Percentiles rank a stretch among this genome's conserved stretches.
phyloP scores from a whole-genome alignment of 192 early-diverging fungal species.

The Podila epicladia region DNA sequence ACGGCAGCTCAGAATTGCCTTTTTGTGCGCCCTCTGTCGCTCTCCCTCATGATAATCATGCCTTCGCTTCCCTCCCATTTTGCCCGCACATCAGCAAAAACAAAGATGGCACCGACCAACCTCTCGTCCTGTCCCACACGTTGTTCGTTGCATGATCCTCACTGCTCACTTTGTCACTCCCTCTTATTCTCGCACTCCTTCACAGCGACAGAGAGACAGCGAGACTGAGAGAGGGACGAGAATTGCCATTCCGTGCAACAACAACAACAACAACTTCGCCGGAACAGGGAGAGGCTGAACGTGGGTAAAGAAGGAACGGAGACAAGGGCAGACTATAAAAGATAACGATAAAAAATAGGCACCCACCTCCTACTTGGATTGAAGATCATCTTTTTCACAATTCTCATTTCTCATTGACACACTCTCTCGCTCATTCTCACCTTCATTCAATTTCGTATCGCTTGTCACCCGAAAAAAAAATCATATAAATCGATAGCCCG shows the following conservation, averaged over 20 bases:
- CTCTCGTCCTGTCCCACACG: background rate
- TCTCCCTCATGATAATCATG: background rate
- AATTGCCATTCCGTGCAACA: no score
- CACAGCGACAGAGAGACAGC: background rate
- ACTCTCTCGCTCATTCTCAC: background rate
- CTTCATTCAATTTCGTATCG: background rate
- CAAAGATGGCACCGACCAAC: background rate
- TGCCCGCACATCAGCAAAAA: background rate
- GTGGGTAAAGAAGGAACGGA: background rate
- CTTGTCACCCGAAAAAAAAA: background rate
- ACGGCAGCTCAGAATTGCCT: no score
- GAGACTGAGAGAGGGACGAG: background rate
- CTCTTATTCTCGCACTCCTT: no score
- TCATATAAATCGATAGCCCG: background rate
- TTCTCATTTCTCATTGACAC: background rate
- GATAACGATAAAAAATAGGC: background rate
- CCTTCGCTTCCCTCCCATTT: background rate
- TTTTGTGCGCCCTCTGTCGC: background rate
- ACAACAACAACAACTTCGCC: no score
- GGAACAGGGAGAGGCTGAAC: conserved; percentile 6
- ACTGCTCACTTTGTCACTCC: no score
- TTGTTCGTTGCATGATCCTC: background rate
- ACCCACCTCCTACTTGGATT: background rate
- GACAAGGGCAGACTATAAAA: background rate
- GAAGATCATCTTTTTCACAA: background rate